A percentile compares a stretch with the other conserved stretches of the same genome.
Evolutionary conservation across 83 land plant genomes (phyloP).

Genomic region (Thuja plicata): DNA sequence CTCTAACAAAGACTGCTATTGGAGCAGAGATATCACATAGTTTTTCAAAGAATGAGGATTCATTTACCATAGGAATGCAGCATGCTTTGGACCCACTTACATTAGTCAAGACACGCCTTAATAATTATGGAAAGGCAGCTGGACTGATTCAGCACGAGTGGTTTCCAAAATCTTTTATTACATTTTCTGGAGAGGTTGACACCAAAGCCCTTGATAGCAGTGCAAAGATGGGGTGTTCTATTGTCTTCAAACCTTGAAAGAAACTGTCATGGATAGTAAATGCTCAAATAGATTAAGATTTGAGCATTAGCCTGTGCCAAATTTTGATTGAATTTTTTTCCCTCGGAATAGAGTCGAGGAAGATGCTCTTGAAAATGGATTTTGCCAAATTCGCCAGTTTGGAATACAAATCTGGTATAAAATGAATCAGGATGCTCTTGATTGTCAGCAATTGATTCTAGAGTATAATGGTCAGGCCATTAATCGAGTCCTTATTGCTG

Average conservation of each 20-base stretch:
- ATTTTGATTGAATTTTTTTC: background rate
- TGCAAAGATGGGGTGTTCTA: conserved; percentile 69
- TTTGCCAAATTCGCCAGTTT: background rate
- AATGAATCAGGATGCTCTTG: background rate
- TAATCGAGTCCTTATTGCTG: background rate
- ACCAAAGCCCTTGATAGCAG: conserved; percentile 74
- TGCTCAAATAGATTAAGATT: background rate
- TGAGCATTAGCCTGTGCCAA: background rate
- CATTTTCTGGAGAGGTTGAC: conserved; percentile 83
- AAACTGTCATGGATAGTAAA: background rate
- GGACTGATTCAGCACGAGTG: conserved; percentile 81
- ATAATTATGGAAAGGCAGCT: conserved; percentile 64
- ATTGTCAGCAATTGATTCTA: background rate
- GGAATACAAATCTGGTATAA: background rate
- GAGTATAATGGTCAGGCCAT: background rate
- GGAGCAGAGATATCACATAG: conserved; percentile 78
- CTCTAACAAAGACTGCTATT: conserved; percentile 63
- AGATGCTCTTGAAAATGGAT: background rate
- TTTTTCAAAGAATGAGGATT: conserved; percentile 74
- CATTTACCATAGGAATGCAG: conserved; percentile 69
- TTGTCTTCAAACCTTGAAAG: conserved; percentile 66
- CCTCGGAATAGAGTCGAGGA: background rate
- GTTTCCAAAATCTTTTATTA: conserved; percentile 76
- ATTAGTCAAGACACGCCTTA: conserved; percentile 53
- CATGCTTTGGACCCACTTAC: conserved; percentile 76